These are phyloP conservation scores for Isatis tinctoria DNA, from an alignment of 345 rosid species.

Conservation along the genomic window DNA sequence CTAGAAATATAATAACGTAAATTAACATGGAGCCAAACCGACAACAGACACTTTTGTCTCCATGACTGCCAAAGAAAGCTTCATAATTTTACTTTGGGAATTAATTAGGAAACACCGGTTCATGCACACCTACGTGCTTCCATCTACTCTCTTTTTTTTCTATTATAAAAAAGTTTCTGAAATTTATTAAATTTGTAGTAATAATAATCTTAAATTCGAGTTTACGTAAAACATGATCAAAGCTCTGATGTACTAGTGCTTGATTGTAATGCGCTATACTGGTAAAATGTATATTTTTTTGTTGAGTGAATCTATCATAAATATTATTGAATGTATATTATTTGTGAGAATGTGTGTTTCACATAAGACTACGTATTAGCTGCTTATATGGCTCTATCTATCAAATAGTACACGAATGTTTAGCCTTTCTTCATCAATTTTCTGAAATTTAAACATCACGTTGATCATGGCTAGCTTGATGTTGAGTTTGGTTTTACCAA, in stretches of 20 bases:
- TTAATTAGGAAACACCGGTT: conserved; percentile 9
- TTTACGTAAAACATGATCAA: background rate
- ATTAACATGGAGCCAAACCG: conserved; percentile 34
- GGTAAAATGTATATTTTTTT: background rate
- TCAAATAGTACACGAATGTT: too few species aligned
- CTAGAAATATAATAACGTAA: conserved; percentile 21
- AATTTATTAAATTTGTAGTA: background rate
- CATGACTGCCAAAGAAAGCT: conserved; percentile 31
- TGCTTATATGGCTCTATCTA: too few species aligned
- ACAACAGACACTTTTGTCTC: conserved; percentile 38
- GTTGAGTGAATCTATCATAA: too few species aligned
- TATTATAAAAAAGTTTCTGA: background rate
- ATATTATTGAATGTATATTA: too few species aligned
- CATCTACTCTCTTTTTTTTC: background rate
- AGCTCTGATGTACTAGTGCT: background rate
- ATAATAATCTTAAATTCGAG: background rate
- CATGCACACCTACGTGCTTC: conserved; percentile 32
- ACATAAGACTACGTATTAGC: too few species aligned
- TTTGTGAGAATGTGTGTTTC: too few species aligned
- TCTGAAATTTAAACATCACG: too few species aligned
- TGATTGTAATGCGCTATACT: background rate
- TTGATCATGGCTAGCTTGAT: too few species aligned
- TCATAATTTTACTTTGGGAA: conserved; percentile 2
- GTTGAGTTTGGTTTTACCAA: too few species aligned
- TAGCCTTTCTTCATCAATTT: too few species aligned